A percentile compares a stretch with the other conserved stretches of the same genome.
These are phyloP conservation scores for Podospora pseudopauciseta DNA, from an alignment of 495 filamentous ascomycete species.

Conservation along the genomic window DNA sequence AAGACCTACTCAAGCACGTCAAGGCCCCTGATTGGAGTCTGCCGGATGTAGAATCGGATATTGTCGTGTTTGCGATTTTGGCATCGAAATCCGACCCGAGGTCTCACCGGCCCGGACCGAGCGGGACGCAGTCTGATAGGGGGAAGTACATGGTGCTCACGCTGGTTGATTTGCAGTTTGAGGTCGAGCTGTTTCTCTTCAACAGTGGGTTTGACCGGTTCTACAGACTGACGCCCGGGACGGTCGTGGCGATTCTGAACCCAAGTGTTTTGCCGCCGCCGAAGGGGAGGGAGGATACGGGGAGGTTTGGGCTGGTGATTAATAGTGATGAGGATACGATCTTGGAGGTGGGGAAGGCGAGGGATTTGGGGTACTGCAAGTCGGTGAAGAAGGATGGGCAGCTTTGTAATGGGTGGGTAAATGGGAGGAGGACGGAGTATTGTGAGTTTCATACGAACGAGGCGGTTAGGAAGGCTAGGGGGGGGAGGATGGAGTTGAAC, in stretches of 20 bases:
- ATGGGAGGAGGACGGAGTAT: constrained; percentile 79
- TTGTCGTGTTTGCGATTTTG: constrained; percentile 81
- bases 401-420: constrained; percentile 78
- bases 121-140: constrained; percentile 50
- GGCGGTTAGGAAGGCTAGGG: constrained; percentile 65
- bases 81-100: constrained; percentile 80
- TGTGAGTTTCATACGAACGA: constrained; percentile 91
- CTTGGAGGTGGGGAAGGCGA: constrained; percentile 79
- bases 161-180: constrained; percentile 85
- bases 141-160: constrained; percentile 89
- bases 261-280: constrained; percentile 85
- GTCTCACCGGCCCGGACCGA: constrained; percentile 58
- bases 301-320: constrained; percentile 77
- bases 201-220: constrained; percentile 84
- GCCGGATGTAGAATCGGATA: constrained; percentile 80
- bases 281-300: constrained; percentile 64
- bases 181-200: constrained; percentile 88
- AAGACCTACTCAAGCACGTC: constrained; percentile 75
- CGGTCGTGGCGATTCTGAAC: constrained; percentile 89
- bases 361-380: constrained; percentile 89
- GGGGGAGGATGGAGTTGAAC: constrained; percentile 69
- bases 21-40: constrained; percentile 81
- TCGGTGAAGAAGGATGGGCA: constrained; percentile 77
- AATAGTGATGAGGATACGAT: constrained; percentile 81
- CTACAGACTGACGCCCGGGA: constrained; percentile 84